Percentiles rank a stretch among this genome's conserved stretches.
phyloP scores from a whole-genome alignment of 1,139 yeast species.

The Groenewaldozyma sp. region DNA sequence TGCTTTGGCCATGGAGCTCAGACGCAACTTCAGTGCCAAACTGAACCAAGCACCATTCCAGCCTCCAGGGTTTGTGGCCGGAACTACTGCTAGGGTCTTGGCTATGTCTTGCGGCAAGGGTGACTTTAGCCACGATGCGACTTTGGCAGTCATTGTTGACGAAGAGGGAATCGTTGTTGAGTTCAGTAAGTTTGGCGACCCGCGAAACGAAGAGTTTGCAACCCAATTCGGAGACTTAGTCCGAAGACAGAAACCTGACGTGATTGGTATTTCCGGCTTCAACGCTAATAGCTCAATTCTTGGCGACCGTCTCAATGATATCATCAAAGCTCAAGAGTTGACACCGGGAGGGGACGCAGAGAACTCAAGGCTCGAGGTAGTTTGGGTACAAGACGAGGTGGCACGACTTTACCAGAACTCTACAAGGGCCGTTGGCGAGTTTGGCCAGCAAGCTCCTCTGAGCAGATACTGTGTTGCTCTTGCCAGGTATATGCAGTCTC shows the following conservation, averaged over 20 bases:
- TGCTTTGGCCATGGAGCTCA: constrained; percentile 56
- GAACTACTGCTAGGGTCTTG: constrained; percentile 77
- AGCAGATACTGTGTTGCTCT: constrained; percentile 83
- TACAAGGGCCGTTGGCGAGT: constrained; percentile 63
- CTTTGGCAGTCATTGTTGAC: constrained; percentile 68
- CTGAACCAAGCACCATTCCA: constrained; percentile 91
- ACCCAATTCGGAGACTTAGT: constrained; percentile 50
- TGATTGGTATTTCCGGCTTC: constrained; percentile 81
- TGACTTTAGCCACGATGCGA: constrained; percentile 70
- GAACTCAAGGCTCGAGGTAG: constrained; percentile 36
- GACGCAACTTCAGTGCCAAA: constrained; percentile 57
- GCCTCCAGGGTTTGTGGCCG: constrained; percentile 67
- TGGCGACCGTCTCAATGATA: constrained; percentile 46
- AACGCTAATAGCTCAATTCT: constrained; percentile 64
- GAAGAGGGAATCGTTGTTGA: constrained; percentile 75
- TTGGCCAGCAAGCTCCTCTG: constrained; percentile 77
- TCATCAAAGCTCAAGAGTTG: constrained; percentile 46
- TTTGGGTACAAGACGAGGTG: constrained; percentile 90
- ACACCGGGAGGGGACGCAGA: constrained; percentile 43
- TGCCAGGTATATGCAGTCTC: constrained; percentile 86
- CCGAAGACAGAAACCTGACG: constrained; percentile 61
- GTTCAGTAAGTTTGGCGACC: constrained; percentile 68
- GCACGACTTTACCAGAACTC: constrained; percentile 85
- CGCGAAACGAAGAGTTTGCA: constrained; percentile 48
- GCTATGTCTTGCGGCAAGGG: constrained; percentile 84